Evolutionary conservation across 371 early-diverging fungal species (phyloP).

Genomic region (Homolaphlyctis polyrhiza): DNA sequence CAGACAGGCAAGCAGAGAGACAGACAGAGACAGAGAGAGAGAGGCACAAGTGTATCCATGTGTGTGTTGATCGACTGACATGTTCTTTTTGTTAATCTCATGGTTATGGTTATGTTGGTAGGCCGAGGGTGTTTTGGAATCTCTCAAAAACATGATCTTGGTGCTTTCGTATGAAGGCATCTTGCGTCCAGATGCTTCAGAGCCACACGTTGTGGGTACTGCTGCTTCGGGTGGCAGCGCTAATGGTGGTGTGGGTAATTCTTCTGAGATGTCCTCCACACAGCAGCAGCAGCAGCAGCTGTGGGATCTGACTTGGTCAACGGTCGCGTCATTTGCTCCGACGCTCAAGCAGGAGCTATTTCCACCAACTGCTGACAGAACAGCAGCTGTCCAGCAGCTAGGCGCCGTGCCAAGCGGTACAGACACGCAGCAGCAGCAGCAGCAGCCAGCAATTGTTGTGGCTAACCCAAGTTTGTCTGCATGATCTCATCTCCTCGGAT

Average conservation of each 20-base stretch:
- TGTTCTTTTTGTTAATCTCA: no score
- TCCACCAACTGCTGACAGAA: slow-evolving; percentile 6
- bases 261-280: slow-evolving; percentile 13
- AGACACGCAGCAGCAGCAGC: not conserved
- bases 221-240: no score
- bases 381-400: no score
- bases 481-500: no score
- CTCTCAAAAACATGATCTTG: slow-evolving; percentile 66
- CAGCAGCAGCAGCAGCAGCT: slow-evolving; percentile 24
- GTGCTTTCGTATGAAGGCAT: slow-evolving; percentile 61
- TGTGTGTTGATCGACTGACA: no score
- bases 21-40: no score
- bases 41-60: no score
- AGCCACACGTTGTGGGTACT: no score
- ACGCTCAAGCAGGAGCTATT: slow-evolving; percentile 56
- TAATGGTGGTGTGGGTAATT: no score
- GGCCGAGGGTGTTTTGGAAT: slow-evolving; percentile 62
- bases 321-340: slow-evolving; percentile 52
- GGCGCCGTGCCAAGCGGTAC: not conserved
- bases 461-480: no score
- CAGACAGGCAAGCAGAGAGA: no score
- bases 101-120: slow-evolving; percentile 19
- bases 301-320: slow-evolving; percentile 59
- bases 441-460: not conserved
- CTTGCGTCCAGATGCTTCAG: slow-evolving; percentile 14